Percentiles rank a stretch among this genome's conserved stretches.
Conservation (phyloP, 768 basidiomycete genomes). For the Podaxis carcinomalis region DNA sequence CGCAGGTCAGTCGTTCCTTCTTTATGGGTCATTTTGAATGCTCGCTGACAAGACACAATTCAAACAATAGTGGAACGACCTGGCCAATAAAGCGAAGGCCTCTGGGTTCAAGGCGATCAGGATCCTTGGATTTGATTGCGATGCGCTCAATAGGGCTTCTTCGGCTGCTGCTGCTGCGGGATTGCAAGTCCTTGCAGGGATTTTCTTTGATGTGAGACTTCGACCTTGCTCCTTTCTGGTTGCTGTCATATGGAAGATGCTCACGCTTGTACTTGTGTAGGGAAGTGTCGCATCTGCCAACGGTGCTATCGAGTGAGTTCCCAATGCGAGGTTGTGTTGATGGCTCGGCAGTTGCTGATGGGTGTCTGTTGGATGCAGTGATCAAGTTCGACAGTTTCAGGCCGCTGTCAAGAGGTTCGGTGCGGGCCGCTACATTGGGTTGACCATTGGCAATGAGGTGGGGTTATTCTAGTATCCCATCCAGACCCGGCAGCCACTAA, state of each 20-base stretch:
- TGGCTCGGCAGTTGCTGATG: not conserved
- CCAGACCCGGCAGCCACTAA: not conserved
- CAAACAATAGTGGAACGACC: slow-evolving; percentile 27
- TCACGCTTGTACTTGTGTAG: not conserved
- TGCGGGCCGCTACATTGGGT: slow-evolving; percentile 26
- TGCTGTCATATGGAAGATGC: not conserved
- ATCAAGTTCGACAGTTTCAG: slow-evolving; percentile 31
- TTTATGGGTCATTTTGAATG: not conserved
- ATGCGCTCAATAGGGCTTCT: slow-evolving; percentile 30
- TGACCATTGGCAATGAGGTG: slow-evolving; percentile 36
- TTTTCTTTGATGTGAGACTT: slow-evolving; percentile 24
- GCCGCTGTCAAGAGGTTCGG: slow-evolving; percentile 28
- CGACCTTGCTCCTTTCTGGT: not conserved
- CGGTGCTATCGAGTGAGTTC: slow-evolving; percentile 25
- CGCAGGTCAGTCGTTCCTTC: slow-evolving; percentile 19
- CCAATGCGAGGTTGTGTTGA: not conserved
- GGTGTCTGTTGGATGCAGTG: slow-evolving; percentile 17
- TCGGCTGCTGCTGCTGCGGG: slow-evolving; percentile 17
- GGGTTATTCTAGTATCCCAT: not conserved
- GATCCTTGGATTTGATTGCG: slow-evolving; percentile 32
- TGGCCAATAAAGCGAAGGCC: slow-evolving; percentile 25
- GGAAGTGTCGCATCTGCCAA: slow-evolving; percentile 22
- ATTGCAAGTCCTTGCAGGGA: slow-evolving; percentile 30
- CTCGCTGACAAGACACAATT: not conserved
- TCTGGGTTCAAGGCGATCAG: slow-evolving; percentile 31